Evolutionary conservation across 371 early-diverging fungal species (phyloP).

Genomic region (Apophysomyces ossiformis): DNA sequence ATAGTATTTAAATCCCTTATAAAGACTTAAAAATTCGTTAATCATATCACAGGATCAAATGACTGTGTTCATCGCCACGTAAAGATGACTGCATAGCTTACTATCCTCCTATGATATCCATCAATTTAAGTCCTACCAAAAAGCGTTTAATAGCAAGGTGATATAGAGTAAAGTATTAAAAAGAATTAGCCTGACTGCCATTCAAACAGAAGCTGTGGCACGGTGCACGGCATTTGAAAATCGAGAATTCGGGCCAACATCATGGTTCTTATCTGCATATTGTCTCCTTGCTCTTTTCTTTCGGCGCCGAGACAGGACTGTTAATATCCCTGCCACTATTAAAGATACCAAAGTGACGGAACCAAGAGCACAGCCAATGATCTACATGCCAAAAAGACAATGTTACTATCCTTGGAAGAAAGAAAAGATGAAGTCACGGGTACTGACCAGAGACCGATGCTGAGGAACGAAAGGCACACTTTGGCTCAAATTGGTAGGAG

Average conservation of each 20-base stretch:
- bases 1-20: no score
- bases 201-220: neutral
- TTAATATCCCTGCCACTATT: neutral
- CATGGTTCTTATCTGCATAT: neutral
- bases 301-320: neutral
- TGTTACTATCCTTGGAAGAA: neutral
- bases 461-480: neutral
- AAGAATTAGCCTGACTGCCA: neutral
- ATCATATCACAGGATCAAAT: no score
- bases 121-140: no score
- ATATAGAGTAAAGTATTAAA: no score
- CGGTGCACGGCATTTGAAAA: neutral
- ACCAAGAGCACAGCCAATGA: neutral
- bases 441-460: conserved; percentile 2
- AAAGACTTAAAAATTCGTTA: no score
- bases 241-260: neutral
- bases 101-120: no score
- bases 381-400: neutral
- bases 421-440: neutral
- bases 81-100: no score
- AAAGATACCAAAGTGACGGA: neutral
- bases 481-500: neutral
- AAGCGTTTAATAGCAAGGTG: no score
- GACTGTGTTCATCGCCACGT: no score
- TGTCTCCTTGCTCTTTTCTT: neutral